Conservation (phyloP, 306 rosid genomes). For the Alnus glutinosa region DNA sequence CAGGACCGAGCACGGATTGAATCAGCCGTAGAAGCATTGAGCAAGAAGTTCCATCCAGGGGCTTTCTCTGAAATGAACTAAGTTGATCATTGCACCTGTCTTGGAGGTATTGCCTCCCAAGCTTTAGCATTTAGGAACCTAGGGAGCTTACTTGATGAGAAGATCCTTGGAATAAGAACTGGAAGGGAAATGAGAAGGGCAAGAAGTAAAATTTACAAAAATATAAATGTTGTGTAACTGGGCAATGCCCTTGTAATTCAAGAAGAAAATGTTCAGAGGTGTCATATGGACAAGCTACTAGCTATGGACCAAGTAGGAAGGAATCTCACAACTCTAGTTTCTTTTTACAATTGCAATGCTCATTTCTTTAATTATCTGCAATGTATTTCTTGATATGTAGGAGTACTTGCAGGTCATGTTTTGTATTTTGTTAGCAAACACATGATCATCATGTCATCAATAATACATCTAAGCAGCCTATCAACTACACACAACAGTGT, state of each 20-base stretch:
- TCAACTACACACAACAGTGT: background rate
- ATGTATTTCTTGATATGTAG: background rate
- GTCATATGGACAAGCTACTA: background rate
- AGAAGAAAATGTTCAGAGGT: background rate
- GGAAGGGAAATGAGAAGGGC: conserved; percentile 25
- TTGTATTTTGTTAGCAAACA: background rate
- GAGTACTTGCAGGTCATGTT: background rate
- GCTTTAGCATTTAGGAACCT: conserved; percentile 13
- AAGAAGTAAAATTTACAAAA: background rate
- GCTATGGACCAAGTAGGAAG: background rate
- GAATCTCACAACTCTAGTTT: background rate
- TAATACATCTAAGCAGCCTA: background rate
- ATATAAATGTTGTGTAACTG: conserved; percentile 3
- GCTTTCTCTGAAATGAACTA: conserved; percentile 52
- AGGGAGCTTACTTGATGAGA: conserved; percentile 6
- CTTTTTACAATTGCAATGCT: background rate
- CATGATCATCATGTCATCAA: background rate
- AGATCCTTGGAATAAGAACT: conserved; percentile 24
- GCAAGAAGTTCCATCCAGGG: conserved; percentile 57
- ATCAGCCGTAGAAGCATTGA: conserved; percentile 52
- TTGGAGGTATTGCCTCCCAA: conserved; percentile 2
- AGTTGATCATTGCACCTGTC: conserved; percentile 28
- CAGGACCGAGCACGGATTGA: conserved; percentile 69
- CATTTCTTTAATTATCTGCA: background rate
- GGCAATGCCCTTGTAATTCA: conserved; percentile 13